Evolutionary conservation across 352 stramenopile genomes (phyloP).

Genomic region (Plasmopara muralis): DNA sequence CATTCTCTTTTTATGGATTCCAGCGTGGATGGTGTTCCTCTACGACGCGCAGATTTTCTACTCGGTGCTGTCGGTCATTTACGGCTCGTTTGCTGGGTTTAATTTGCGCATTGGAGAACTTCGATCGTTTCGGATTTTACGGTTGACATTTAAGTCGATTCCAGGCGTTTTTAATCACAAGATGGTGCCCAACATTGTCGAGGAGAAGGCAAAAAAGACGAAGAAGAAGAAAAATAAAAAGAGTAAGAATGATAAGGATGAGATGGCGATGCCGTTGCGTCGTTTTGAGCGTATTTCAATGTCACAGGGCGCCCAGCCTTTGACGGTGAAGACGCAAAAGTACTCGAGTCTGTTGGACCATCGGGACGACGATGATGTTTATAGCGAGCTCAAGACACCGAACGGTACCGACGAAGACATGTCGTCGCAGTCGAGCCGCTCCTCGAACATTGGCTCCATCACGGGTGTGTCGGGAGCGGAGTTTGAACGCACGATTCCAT

Average conservation of each 20-base stretch:
- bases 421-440: conserved; percentile 36
- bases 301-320: conserved; percentile 61
- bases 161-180: conserved; percentile 82
- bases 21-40: conserved; percentile 78
- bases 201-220: conserved; percentile 62
- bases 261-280: conserved; percentile 52
- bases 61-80: conserved; percentile 67
- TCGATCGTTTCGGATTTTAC: conserved; percentile 77
- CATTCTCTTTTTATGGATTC: conserved; percentile 76
- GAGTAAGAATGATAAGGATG: conserved; percentile 43
- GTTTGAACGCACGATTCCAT: conserved; percentile 78
- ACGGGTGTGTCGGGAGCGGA: conserved; percentile 68
- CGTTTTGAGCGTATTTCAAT: conserved; percentile 80
- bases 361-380: conserved; percentile 43
- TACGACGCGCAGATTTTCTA: conserved; percentile 87
- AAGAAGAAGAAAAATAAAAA: conserved; percentile 55
- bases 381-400: conserved; percentile 53
- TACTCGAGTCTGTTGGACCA: conserved; percentile 71
- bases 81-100: conserved; percentile 75
- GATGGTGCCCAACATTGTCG: conserved; percentile 73
- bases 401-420: conserved; percentile 60
- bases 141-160: conserved; percentile 79
- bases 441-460: conserved; percentile 62
- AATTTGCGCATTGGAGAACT: conserved; percentile 80
- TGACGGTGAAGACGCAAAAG: conserved; percentile 78